phyloP scores from a whole-genome alignment of 345 rosid genomes.

The Camelina neglecta region DNA sequence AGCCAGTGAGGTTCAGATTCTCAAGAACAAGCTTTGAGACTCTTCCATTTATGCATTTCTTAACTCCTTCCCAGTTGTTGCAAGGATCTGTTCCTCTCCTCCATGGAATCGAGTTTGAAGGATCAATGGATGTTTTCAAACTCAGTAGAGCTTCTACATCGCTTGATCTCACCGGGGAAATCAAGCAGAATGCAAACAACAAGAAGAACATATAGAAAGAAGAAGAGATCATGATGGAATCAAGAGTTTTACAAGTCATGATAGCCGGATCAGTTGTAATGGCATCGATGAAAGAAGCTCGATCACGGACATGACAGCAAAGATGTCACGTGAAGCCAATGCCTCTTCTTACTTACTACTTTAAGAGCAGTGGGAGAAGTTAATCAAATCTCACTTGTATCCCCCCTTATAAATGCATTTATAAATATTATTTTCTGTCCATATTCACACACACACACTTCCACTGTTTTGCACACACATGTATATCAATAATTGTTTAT shows the following conservation, averaged over 20 bases:
- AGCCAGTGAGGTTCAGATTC: slow-evolving; percentile 66
- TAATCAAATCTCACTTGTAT: slow-evolving; percentile 33
- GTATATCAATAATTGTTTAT: slow-evolving; percentile 30
- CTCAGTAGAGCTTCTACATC: slow-evolving; percentile 65
- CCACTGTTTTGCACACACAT: slow-evolving; percentile 12
- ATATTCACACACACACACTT: slow-evolving; percentile 19
- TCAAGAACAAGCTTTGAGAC: slow-evolving; percentile 85
- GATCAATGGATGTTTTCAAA: slow-evolving; percentile 75
- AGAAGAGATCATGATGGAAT: slow-evolving; percentile 26
- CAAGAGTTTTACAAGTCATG: slow-evolving; percentile 11
- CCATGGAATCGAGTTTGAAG: slow-evolving; percentile 62
- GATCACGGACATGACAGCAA: slow-evolving; percentile 38
- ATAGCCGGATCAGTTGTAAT: slow-evolving; percentile 3
- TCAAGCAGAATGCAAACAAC: slow-evolving; percentile 28
- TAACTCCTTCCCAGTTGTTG: slow-evolving; percentile 74
- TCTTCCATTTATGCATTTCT: slow-evolving; percentile 71
- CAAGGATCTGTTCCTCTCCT: slow-evolving; percentile 65
- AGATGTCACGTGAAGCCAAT: slow-evolving; percentile 44
- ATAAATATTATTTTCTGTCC: slow-evolving; percentile 15
- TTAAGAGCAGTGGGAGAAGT: slow-evolving; percentile 33
- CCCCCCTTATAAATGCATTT: background rate
- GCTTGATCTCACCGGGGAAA: slow-evolving; percentile 60
- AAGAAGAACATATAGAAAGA: slow-evolving; percentile 24
- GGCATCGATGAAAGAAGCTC: slow-evolving; percentile 17
- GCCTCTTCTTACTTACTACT: slow-evolving; percentile 16